A percentile compares a stretch with the other conserved stretches of the same genome.
These are phyloP conservation scores for Calonectria honghensis DNA, from an alignment of 2,329 filamentous ascomycete genomes.

Conservation along the genomic window DNA sequence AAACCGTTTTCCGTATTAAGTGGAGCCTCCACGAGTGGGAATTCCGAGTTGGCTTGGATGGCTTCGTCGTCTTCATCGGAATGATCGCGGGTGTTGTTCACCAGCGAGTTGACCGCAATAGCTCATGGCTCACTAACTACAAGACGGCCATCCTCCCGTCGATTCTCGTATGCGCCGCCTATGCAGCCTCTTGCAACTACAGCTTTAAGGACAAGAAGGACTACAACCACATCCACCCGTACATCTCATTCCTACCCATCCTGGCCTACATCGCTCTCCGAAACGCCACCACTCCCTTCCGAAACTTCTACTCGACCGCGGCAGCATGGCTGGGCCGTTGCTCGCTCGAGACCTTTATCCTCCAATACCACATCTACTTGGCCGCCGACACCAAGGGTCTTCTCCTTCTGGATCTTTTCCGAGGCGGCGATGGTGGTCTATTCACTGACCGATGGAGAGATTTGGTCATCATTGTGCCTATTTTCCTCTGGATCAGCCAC, in stretches of 20 bases:
- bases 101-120: constrained; percentile 47
- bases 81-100: constrained; percentile 64
- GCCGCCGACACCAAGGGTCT: constrained; percentile 74
- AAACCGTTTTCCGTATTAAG: constrained; percentile 66
- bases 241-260: constrained; percentile 72
- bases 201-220: constrained; percentile 37
- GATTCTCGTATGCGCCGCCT: constrained; percentile 57
- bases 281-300: constrained; percentile 59
- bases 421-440: constrained; percentile 50
- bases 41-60: constrained; percentile 71
- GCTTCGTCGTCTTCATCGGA: constrained; percentile 74
- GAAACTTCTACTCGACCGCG: constrained; percentile 60
- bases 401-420: constrained; percentile 59
- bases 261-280: constrained; percentile 71
- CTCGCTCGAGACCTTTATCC: constrained; percentile 75
- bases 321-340: constrained; percentile 72
- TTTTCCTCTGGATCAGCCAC: constrained; percentile 57
- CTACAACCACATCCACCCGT: constrained; percentile 72
- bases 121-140: constrained; percentile 47
- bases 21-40: constrained; percentile 70
- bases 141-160: constrained; percentile 48
- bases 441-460: constrained; percentile 54
- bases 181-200: constrained; percentile 43
- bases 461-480: constrained; percentile 51
- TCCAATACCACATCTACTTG: constrained; percentile 78